Conservation (phyloP, 768 basidiomycete species). For the Tubosaeta sp. region DNA sequence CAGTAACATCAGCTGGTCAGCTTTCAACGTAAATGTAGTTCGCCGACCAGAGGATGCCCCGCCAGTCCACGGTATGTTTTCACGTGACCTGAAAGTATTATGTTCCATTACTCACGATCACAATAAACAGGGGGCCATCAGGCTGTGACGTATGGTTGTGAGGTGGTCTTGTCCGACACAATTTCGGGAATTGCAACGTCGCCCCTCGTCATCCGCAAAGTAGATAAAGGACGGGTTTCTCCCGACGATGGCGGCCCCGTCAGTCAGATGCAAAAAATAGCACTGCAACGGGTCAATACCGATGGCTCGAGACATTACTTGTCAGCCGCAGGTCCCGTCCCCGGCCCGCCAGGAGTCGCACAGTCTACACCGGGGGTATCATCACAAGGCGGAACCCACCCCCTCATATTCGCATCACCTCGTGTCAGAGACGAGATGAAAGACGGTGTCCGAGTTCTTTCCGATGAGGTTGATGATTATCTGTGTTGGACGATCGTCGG, state of each 20-base stretch:
- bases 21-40: conserved; percentile 89
- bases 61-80: conserved; percentile 57
- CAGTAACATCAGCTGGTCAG: conserved; percentile 90
- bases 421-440: conserved; percentile 79
- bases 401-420: conserved; percentile 73
- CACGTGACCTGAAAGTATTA: conserved; percentile 46
- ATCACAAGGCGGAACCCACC: conserved; percentile 75
- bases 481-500: conserved; percentile 95
- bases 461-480: conserved; percentile 92
- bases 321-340: conserved; percentile 81
- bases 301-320: conserved; percentile 85
- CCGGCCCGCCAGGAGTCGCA: conserved; percentile 66
- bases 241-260: conserved; percentile 89
- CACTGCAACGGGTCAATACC: conserved; percentile 76
- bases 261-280: conserved; percentile 96
- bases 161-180: conserved; percentile 80
- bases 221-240: conserved; percentile 86
- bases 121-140: conserved; percentile 56
- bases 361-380: conserved; percentile 74
- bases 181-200: conserved; percentile 83
- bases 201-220: conserved; percentile 84
- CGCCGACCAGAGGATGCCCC: conserved; percentile 64
- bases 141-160: conserved; percentile 89
- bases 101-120: conserved; percentile 39
- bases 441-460: conserved; percentile 68